A percentile compares a stretch with the other conserved stretches of the same genome.
Conservation (phyloP, 2,329 filamentous ascomycete genomes). For the Cladosporium sp. region DNA sequence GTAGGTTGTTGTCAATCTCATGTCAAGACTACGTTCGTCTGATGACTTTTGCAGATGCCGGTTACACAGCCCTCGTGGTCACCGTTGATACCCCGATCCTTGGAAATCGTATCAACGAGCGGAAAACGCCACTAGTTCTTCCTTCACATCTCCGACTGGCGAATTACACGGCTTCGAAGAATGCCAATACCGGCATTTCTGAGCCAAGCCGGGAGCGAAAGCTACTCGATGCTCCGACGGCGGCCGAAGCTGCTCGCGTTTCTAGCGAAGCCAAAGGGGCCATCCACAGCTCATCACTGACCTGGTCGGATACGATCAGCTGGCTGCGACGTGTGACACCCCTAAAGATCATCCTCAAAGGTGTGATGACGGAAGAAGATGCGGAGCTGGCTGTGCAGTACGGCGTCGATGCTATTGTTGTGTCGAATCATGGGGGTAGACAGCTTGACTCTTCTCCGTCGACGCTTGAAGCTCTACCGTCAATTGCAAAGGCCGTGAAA, state of each 20-base stretch:
- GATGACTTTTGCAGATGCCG: background rate
- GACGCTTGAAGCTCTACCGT: conserved; percentile 25
- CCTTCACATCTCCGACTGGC: conserved; percentile 5
- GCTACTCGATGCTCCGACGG: conserved; percentile 20
- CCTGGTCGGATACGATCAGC: conserved; percentile 46
- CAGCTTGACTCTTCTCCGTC: conserved; percentile 5
- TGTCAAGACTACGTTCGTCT: background rate
- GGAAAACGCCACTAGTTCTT: conserved; percentile 21
- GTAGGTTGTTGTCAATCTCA: background rate
- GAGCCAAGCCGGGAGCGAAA: conserved; percentile 7
- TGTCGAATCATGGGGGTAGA: conserved; percentile 32
- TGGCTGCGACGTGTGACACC: conserved; percentile 43
- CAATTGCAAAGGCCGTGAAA: conserved; percentile 44
- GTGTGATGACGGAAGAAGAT: conserved; percentile 39
- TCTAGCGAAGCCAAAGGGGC: conserved; percentile 8
- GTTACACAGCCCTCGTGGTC: conserved; percentile 5
- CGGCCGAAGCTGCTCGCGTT: conserved; percentile 17
- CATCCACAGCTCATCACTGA: conserved; percentile 15
- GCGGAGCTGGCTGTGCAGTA: conserved; percentile 42
- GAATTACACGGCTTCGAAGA: conserved; percentile 14
- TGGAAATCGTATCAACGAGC: conserved; percentile 29
- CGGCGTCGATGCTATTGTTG: conserved; percentile 40
- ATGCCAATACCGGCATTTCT: conserved; percentile 17
- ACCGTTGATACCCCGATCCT: conserved; percentile 17
- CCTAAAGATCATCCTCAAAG: conserved; percentile 47